phyloP scores from a whole-genome alignment of 192 early-diverging fungal genomes.

The Haplosporangium gracile region DNA sequence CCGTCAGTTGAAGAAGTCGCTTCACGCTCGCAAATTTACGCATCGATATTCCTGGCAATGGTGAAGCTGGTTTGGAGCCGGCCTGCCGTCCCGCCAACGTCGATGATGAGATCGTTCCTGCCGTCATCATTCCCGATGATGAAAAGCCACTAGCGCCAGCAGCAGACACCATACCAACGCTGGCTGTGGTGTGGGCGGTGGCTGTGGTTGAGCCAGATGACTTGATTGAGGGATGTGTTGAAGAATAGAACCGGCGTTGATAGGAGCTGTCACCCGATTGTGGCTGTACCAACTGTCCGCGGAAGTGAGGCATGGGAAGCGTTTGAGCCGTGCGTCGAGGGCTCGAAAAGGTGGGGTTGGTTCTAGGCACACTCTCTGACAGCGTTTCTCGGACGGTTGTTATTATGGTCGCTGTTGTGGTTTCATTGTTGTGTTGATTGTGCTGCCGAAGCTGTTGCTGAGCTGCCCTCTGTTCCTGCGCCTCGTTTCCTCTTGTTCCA shows the following conservation, averaged over 20 bases:
- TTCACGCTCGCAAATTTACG: not conserved
- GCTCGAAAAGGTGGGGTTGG: not conserved
- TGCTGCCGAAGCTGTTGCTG: not conserved
- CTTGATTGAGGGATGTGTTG: not conserved
- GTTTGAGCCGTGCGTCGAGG: slow-evolving; percentile 1
- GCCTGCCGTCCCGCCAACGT: not conserved
- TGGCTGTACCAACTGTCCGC: slow-evolving; percentile 23
- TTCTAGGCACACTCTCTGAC: not conserved
- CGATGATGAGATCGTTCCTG: not conserved
- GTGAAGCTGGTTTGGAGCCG: not conserved
- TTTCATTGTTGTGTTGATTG: not conserved
- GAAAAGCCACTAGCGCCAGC: not conserved
- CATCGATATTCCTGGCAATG: not conserved
- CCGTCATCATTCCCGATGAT: not conserved
- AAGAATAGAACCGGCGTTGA: slow-evolving; percentile 15
- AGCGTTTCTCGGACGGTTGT: not conserved
- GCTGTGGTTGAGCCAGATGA: slow-evolving; percentile 1
- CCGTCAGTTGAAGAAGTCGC: not conserved
- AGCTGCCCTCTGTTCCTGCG: not conserved
- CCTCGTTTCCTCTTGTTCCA: not conserved
- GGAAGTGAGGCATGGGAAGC: slow-evolving; percentile 50
- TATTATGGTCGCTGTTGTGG: not conserved
- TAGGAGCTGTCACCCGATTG: slow-evolving; percentile 15
- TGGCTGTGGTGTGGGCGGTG: not conserved
- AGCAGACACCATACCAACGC: slow-evolving; percentile 1